A percentile compares a stretch with the other conserved stretches of the same genome.
These are phyloP conservation scores for Trichophyton verrucosum DNA, from an alignment of 2,329 filamentous ascomycete genomes.

Conservation along the genomic window DNA sequence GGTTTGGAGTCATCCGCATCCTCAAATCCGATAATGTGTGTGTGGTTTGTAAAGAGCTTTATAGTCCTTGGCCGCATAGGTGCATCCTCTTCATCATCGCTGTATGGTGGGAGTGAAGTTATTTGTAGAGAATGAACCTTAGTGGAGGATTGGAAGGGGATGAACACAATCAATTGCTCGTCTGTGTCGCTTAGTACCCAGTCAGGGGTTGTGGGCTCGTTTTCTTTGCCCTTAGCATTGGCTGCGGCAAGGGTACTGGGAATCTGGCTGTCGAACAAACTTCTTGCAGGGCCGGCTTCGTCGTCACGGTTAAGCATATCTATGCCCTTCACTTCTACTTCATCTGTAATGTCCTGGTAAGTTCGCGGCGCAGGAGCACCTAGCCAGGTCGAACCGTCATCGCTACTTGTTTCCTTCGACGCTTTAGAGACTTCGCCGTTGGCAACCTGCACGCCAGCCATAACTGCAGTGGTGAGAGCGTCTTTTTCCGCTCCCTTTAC, in stretches of 20 bases:
- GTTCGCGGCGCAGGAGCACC: constrained; percentile 64
- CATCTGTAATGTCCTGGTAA: constrained; percentile 70
- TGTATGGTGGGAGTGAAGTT: constrained; percentile 58
- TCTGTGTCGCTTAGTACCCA: constrained; percentile 96
- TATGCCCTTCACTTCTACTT: constrained; percentile 65
- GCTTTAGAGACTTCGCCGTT: constrained; percentile 34
- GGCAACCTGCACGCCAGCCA: constrained; percentile 44
- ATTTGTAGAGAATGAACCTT: constrained; percentile 83
- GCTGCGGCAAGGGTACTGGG: constrained; percentile 46
- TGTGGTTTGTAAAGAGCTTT: constrained; percentile 74
- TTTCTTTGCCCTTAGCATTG: constrained; percentile 33
- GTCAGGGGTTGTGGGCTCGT: constrained; percentile 50
- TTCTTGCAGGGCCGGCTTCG: constrained; percentile 58
- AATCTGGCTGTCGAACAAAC: constrained; percentile 57
- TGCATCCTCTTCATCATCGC: constrained; percentile 52
- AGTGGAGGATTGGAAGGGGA: constrained; percentile 75
- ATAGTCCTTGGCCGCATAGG: constrained; percentile 73
- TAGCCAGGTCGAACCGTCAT: constrained; percentile 48
- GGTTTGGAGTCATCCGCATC: constrained; percentile 79
- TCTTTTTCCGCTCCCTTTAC: constrained; percentile 62
- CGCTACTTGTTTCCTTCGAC: constrained; percentile 29
- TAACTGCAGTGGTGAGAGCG: constrained; percentile 57
- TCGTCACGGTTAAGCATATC: constrained; percentile 82
- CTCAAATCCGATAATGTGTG: constrained; percentile 86
- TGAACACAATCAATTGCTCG: constrained; percentile 85